Conservation (phyloP, 2,329 filamentous ascomycete species). For the Clarireedia homoeocarpa region DNA sequence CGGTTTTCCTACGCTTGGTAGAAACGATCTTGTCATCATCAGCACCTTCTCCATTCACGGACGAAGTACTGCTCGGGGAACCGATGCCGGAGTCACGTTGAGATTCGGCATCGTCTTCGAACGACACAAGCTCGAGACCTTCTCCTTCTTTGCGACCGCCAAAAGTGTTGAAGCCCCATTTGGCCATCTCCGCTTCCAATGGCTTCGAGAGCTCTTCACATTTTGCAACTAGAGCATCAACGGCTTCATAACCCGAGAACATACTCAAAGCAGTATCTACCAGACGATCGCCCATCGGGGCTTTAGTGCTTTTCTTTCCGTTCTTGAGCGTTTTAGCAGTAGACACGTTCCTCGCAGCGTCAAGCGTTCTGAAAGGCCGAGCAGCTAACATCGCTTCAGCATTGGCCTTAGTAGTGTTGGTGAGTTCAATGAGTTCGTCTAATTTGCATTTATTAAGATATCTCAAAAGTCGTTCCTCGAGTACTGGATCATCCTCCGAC, state of each 20-base stretch:
- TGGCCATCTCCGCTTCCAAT: constrained; percentile 54
- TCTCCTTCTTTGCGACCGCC: constrained; percentile 50
- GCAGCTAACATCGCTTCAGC: constrained; percentile 63
- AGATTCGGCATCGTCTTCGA: constrained; percentile 28
- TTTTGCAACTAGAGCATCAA: constrained; percentile 70
- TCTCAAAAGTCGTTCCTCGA: constrained; percentile 55
- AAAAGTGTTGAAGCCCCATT: constrained; percentile 61
- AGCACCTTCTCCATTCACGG: constrained; percentile 32
- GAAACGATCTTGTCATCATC: constrained; percentile 36
- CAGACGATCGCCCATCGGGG: constrained; percentile 55
- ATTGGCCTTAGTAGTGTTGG: constrained; percentile 61
- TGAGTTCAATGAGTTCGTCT: constrained; percentile 74
- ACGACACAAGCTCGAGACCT: constrained; percentile 44
- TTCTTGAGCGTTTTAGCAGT: constrained; percentile 39
- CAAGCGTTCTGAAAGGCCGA: constrained; percentile 64
- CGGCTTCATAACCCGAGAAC: constrained; percentile 70
- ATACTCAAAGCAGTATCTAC: constrained; percentile 64
- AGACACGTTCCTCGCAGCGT: constrained; percentile 58
- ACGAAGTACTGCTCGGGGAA: constrained; percentile 42
- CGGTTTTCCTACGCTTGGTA: constrained; percentile 17
- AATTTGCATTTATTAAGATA: constrained; percentile 77
- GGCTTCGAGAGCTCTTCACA: constrained; percentile 69
- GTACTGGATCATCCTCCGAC: constrained; percentile 34
- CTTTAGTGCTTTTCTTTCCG: constrained; percentile 39
- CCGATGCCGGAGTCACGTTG: constrained; percentile 60